phyloP scores from a whole-genome alignment of 306 rosid genomes.

The Begonia fuchsioides region DNA sequence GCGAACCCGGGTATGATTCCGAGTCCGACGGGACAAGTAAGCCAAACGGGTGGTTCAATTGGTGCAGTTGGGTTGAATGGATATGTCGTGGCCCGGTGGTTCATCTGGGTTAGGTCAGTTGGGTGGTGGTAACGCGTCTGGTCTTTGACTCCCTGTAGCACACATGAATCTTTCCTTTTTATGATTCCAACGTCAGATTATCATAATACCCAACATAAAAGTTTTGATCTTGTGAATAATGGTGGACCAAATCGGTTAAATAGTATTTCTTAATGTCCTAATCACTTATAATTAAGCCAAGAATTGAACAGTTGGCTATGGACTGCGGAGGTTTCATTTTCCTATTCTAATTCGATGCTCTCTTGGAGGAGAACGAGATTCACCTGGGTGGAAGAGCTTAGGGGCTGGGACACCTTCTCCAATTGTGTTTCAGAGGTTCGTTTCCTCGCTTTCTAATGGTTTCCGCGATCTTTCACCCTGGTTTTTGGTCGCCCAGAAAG shows the following conservation, averaged over 20 bases:
- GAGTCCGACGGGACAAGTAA: conserved; percentile 16
- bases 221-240: conserved; percentile 5
- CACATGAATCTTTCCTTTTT: conserved; percentile 6
- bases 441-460: neutral
- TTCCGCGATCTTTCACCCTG: neutral
- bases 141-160: conserved; percentile 26
- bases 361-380: conserved; percentile 13
- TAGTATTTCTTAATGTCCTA: conserved; percentile 2
- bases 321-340: conserved; percentile 16
- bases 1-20: conserved; percentile 18
- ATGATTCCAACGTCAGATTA: neutral
- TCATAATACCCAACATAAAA: neutral
- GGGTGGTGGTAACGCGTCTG: conserved; percentile 5
- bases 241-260: too few relatives aligned
- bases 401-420: conserved; percentile 19
- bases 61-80: conserved; percentile 12
- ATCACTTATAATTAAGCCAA: conserved; percentile 1
- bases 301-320: conserved; percentile 1
- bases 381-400: conserved; percentile 7
- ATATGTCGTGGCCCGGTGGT: conserved; percentile 6
- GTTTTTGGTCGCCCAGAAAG: conserved; percentile 23
- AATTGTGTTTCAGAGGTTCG: conserved; percentile 26
- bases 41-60: conserved; percentile 17
- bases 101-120: conserved; percentile 13
- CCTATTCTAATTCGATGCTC: conserved; percentile 23